Evolutionary conservation across 768 basidiomycete species (phyloP), one percentile per base, ranked within the genome.

Genomic region (Lentinus brumalis): DNA sequence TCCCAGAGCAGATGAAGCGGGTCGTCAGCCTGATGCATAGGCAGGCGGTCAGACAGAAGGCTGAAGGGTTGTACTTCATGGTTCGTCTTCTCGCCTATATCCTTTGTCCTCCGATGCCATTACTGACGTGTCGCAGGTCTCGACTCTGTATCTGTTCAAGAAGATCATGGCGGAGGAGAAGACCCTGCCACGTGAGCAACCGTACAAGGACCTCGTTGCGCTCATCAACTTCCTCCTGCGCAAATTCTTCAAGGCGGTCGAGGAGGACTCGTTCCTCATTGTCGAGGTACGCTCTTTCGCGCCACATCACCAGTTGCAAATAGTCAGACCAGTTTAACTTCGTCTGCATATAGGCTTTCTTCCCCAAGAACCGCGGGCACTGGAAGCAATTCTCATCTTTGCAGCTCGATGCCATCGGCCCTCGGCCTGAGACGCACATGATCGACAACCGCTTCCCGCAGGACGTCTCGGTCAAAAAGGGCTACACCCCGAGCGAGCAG

Each of bases 31-130:
- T 99, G 66, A 81, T 99, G 67, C 93, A 98, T 71, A 85, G 97
- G 14, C 93, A 96, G 65, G 95, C 89, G 47, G 86, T 99, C 62
- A 88, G 84, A 67, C 88, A 89, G 15, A 95, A 97, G 72, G 93
- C 94, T 1, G 97, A 98, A 71, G 96, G 90, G 0, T 76, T 99
- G 9, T 98, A 94, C 75, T 99, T 96, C 84, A 93, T 96, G 76
- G 96, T 94, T 61, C 32, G 67, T 52, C 54, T 45, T 59, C 15
- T 47, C 61, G 31, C 38, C 50, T 60, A 35, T 53, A 49, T 60
- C 61, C 47, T 56, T 38, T n/a, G 12, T 38, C 35, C 5, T 12
- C 8, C 42, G 8, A 16, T 16, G 29, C 31, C 30, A 60, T 58
- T 50, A 32, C 45, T 58, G 51, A 21, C 53, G 53, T 11, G 29